These are phyloP conservation scores for Thymus quinquecostatus DNA, from an alignment of 257 asterid species.

Conservation along the genomic window DNA sequence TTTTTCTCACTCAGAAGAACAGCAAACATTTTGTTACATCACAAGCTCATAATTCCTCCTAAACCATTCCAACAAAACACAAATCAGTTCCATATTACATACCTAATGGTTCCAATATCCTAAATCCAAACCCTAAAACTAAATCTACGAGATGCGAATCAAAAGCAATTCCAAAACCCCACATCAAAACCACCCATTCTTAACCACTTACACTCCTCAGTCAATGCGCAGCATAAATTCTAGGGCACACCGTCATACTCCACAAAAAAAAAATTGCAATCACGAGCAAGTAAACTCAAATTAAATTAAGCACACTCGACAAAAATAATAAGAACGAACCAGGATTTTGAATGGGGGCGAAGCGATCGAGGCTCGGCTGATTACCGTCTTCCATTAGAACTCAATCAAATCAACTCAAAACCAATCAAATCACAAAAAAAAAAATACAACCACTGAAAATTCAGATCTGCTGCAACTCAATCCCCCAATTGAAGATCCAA, in stretches of 20 bases:
- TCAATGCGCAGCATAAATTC: constrained; percentile 5
- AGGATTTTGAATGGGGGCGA: constrained; percentile 61
- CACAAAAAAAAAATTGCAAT: constrained; percentile 8
- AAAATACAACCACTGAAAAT: constrained; percentile 20
- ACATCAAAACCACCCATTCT: neutral
- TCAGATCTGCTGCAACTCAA: constrained; percentile 51
- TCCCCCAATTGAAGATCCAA: constrained; percentile 42
- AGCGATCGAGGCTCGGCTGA: constrained; percentile 64
- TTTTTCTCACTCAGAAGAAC: too few relatives aligned
- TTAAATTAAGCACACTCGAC: constrained; percentile 12
- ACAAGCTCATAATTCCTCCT: constrained; percentile 19
- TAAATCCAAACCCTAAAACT: constrained; percentile 31
- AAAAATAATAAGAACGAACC: constrained; percentile 48
- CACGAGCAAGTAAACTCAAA: constrained; percentile 15
- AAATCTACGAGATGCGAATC: constrained; percentile 21
- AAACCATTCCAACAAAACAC: neutral
- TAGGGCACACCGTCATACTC: neutral
- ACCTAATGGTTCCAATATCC: neutral
- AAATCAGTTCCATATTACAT: constrained; percentile 10
- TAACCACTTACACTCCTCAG: neutral
- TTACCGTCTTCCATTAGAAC: constrained; percentile 67
- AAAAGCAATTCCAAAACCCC: constrained; percentile 15
- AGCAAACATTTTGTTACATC: neutral
- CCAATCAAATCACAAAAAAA: constrained; percentile 34
- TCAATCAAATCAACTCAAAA: constrained; percentile 34